Evolutionary conservation across 352 stramenopile genomes (phyloP), one percentile per base, ranked within the genome.

Genomic region (Pythium aphanidermatum): DNA sequence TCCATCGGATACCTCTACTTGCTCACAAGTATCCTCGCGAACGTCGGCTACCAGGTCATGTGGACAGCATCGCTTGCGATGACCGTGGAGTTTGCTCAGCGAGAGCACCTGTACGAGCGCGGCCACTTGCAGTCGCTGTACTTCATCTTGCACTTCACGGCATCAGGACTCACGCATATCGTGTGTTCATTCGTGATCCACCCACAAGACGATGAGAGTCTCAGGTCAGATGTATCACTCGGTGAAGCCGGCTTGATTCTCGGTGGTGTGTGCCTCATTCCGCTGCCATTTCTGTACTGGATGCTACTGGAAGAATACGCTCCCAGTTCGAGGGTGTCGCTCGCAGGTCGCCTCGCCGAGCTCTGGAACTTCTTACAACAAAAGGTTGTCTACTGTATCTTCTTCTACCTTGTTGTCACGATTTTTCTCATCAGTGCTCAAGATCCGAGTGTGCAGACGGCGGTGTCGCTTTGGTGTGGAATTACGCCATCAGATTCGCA

Each of bases 361-460:
- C 35, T 83, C 13, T 71, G 71, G 60, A 58, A 66, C 31, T 61
- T 55, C 14, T 24, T 48, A 16, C 36, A 46, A 31, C 38, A 48
- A 28, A 55, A 55, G 21, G 47, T 55, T 17, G 47, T 55, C 12
- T 55, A 48, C 28, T 35, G 38, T 24, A 55, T 55, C 31, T 34
- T 55, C 24, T 33, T 55, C 28, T 55, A 45, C 47, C 36, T 55
- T 17, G 20, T 41, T 20, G 47, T 29, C 21, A 33, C 36, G 19
- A 28, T 50, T 20, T 58, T 58, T 11, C 21, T 58, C 29, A 26
- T 50, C 19, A 36, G 25, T 30, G 40, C 41, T 10, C 12, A 24
- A 12, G 38, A 33, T 27, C 25, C 30, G 0, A 30, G 49, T 25
- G 48, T 58, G 13, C 31, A 40, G 26, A 28, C 32, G 10, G 41